A percentile compares a stretch with the other conserved stretches of the same genome.
Conservation (phyloP, 305 asterid species). For the Salvia sclarea region DNA sequence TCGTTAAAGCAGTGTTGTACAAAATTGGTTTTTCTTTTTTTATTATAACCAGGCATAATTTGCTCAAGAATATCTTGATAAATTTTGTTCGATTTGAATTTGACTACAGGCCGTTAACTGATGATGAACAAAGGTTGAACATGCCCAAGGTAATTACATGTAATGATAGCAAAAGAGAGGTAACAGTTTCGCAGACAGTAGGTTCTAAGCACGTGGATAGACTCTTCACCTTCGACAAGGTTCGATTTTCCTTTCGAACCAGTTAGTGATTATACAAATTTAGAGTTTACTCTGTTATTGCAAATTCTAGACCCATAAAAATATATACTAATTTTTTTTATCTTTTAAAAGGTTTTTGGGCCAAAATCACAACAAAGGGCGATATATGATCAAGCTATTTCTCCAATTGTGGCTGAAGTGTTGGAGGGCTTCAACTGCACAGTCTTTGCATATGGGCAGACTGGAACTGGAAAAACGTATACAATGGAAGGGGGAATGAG, state of each 20-base stretch:
- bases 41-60: not conserved
- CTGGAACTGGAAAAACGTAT: conserved; percentile 79
- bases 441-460: conserved; percentile 82
- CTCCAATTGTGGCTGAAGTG: conserved; percentile 76
- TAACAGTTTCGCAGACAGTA: conserved; percentile 59
- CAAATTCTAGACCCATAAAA: not conserved
- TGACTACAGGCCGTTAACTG: conserved; percentile 58
- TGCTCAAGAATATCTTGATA: not conserved
- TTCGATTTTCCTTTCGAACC: conserved; percentile 24
- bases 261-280: conserved; percentile 5
- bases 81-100: conserved; percentile 24
- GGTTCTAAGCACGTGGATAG: conserved; percentile 75
- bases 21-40: too few relatives aligned
- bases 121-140: conserved; percentile 62
- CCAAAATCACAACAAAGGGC: conserved; percentile 84
- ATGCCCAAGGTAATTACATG: conserved; percentile 62
- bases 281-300: not conserved
- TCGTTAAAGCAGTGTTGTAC: not conserved
- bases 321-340: not conserved
- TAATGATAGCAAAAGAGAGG: conserved; percentile 69
- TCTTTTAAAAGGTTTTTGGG: conserved; percentile 60
- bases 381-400: conserved; percentile 77
- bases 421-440: conserved; percentile 83
- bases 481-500: conserved; percentile 87
- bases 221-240: conserved; percentile 81